Base-by-base conservation (phyloP, 179 eudicot genomes). In the Carnegiea gigantea region DNA sequence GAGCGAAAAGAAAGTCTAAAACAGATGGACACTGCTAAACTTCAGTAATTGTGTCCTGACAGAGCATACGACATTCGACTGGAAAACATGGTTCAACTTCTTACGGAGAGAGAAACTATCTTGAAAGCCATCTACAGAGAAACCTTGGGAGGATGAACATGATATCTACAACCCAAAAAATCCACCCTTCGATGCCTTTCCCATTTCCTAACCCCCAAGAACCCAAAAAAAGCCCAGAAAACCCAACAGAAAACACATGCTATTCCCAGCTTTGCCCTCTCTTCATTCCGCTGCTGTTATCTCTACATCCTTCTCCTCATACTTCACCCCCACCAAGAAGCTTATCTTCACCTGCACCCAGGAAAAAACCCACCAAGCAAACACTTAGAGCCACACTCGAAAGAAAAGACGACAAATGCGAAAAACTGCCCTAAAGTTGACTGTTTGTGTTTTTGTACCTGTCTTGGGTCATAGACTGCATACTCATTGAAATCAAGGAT, bases 321-420 rank as follows among this genome's bases (percentile, higher is more conserved):
- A 93, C 89, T 86, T 95, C 48, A 93, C 92, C 20, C 86, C 93
- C 83, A 93, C 99, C 90, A 95, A 60, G 68, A 89, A 95, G 89
- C 90, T 89, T 62, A 92, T 91, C 84, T 92, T 85, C 2, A 90
- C 93, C 98, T 93, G 91, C 40, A 51, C 28, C 28, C 23, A 67
- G 40, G 26, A 6, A n/a, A n/a, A 70, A 13, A 7, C 15, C 14
- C 64, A 40, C 15, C 62, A 54, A 48, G 21, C 44, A 28, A 59
- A 18, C 17, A 3, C 21, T 57, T 2, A 17, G 14, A 54, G 17
- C 9, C 46, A 77, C 49, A 49, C 24, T 43, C 36, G 36, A 33
- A 33, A 33, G 36, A 76, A 33, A n/a, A n/a, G n/a, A n/a, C n/a
- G 0, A 17, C 40, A 40, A 21, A 9, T 21, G 0, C 8, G 12